Base-by-base conservation (phyloP, 352 stramenopile genomes). In the Phytopythium vexans region DNA sequence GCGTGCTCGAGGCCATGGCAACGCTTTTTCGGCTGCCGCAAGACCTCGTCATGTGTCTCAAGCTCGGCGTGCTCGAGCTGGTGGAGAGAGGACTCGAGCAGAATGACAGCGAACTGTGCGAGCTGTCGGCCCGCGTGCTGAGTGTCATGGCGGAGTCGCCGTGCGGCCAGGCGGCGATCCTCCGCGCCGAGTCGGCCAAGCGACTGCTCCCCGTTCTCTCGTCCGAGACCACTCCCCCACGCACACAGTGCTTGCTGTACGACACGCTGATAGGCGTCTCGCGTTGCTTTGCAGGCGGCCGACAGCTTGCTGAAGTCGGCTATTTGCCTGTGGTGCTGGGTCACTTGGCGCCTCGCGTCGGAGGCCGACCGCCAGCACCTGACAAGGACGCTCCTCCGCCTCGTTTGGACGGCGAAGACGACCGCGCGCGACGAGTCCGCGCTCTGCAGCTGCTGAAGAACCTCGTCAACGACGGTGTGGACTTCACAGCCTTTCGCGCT, bases 371-470 rank as follows among this genome's bases (percentile, higher is more conserved):
- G 4, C 5, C 14, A 15, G 11, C 4, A 0, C 21, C 21, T 10
- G 6, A 4, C n/a, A 11, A n/a, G 3, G 14, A 27, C 37, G 11
- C 39, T 43, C 39, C 39, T 43, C 39, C 39, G 6, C 8, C 8
- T 43, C 11, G 12, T 43, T 6, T 6, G 7, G 12, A 6, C 21
- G 43, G 47, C 21, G 45, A 55, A 27, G 58, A 71, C 1, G 47
- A 37, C n/a, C 41, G 61, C 11, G 53, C 37, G 36, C 58, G 62
- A 9, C 64, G 75, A 9, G 52, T 87, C 12, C 71, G 72, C 37
- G 72, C 71, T 14, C 65, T 92, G 15, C 63, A 78, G 21, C 56
- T 92, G 31, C 66, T 92, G 14, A 86, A 86, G 44, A 65, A 82
- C 15, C 21, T 89, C 11, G 39, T 88, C 44, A 92, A 92, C 52